A percentile compares a stretch with the other conserved stretches of the same genome.
phyloP scores from a whole-genome alignment of 805 yeast genomes.

The Candida morakotiae region DNA sequence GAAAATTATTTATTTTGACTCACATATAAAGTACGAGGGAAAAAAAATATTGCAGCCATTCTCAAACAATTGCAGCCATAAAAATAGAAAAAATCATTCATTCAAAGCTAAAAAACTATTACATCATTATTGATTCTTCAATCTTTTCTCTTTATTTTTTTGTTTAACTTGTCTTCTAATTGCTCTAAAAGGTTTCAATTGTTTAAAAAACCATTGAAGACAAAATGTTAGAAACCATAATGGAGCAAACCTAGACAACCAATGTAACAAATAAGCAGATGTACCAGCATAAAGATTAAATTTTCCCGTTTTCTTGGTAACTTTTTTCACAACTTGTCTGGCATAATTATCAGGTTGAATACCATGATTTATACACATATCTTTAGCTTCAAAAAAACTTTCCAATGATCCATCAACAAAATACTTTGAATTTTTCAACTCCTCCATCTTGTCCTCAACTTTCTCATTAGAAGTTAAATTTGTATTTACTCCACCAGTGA shows the following conservation, averaged over 20 bases:
- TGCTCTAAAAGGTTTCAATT: slow-evolving; percentile 16
- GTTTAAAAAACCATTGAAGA: slow-evolving; percentile 21
- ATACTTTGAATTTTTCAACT: slow-evolving; percentile 11
- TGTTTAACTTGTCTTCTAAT: slow-evolving; percentile 11
- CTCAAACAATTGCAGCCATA: not conserved
- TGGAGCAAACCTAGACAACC: slow-evolving; percentile 17
- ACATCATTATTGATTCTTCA: too few relatives aligned
- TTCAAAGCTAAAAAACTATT: too few relatives aligned
- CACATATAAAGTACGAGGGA: not conserved
- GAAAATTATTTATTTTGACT: slow-evolving; percentile 1
- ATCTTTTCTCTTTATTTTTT: slow-evolving; percentile 2
- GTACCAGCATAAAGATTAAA: slow-evolving; percentile 27
- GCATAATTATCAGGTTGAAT: slow-evolving; percentile 60
- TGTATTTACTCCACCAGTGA: slow-evolving; percentile 39
- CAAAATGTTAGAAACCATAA: slow-evolving; percentile 19
- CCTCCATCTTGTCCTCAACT: not conserved
- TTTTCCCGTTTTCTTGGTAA: slow-evolving; percentile 16
- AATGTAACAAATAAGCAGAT: slow-evolving; percentile 15
- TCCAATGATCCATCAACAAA: slow-evolving; percentile 19
- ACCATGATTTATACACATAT: slow-evolving; percentile 18
- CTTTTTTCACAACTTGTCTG: slow-evolving; percentile 45
- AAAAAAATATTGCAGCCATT: not conserved
- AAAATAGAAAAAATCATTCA: too few relatives aligned
- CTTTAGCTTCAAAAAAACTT: slow-evolving; percentile 13
- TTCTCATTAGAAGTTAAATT: slow-evolving; percentile 17